Percentiles rank a stretch among this genome's conserved stretches.
Evolutionary conservation across 2,329 filamentous ascomycete species (phyloP).

Genomic region (Colletotrichum paranaense): DNA sequence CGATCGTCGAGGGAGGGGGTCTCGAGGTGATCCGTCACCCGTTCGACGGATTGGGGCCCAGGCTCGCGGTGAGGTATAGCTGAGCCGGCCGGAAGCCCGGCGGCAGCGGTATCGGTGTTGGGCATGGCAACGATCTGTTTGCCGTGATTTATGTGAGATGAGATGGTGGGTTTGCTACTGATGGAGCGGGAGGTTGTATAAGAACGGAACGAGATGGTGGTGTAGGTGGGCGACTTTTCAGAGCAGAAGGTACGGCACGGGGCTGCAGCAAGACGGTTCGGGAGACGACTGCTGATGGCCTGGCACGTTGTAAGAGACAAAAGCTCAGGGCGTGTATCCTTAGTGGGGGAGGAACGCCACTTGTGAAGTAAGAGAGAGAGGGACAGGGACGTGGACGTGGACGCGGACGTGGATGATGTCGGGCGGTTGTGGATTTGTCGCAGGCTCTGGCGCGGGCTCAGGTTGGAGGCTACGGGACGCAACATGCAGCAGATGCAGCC

Average conservation of each 20-base stretch:
- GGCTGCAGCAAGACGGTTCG: constrained; percentile 28
- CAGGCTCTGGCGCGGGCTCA: not conserved
- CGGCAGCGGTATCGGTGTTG: constrained; percentile 37
- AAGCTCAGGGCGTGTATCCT: constrained; percentile 12
- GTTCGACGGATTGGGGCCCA: constrained; percentile 46
- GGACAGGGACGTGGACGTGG: constrained; percentile 4
- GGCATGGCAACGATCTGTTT: constrained; percentile 34
- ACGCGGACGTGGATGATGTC: constrained; percentile 18
- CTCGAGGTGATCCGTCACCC: constrained; percentile 78
- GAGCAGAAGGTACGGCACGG: constrained; percentile 18
- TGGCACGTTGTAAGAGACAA: constrained; percentile 18
- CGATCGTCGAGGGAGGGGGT: constrained; percentile 88
- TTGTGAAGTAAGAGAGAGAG: constrained; percentile 25
- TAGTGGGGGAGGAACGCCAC: constrained; percentile 32
- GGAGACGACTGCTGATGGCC: constrained; percentile 26
- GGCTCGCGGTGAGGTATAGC: constrained; percentile 43
- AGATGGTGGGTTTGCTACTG: not conserved
- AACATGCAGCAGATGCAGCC: constrained; percentile 6
- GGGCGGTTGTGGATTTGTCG: not conserved
- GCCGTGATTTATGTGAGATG: constrained; percentile 5
- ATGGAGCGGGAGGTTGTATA: not conserved
- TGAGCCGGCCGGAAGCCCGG: constrained; percentile 32
- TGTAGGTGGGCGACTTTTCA: not conserved
- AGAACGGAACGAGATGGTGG: not conserved
- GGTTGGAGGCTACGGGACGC: not conserved